Evolutionary conservation across 1,139 yeast species (phyloP).

Genomic region (Suhomyces terraborum): DNA sequence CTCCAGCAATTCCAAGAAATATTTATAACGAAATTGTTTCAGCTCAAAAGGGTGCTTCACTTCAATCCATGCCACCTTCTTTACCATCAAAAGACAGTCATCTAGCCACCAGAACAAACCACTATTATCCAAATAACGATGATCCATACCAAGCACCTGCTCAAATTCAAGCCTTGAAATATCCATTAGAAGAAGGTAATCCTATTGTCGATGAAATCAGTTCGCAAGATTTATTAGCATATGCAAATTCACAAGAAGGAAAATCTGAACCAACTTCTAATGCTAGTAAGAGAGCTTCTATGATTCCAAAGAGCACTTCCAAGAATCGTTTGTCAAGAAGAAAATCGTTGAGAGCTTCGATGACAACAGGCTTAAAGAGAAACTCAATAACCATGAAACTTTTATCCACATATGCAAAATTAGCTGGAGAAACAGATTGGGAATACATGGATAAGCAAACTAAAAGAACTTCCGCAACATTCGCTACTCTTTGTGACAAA

Average conservation of each 20-base stretch:
- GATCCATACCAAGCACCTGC: constrained; percentile 4
- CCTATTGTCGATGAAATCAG: constrained; percentile 30
- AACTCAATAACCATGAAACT: constrained; percentile 71
- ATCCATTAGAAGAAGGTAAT: constrained; percentile 19
- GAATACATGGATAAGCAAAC: constrained; percentile 73
- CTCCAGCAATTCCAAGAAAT: constrained; percentile 46
- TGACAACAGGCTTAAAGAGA: constrained; percentile 55
- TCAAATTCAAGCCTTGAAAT: constrained; percentile 14
- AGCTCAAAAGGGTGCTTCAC: constrained; percentile 36
- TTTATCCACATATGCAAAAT: constrained; percentile 69
- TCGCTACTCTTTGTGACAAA: constrained; percentile 75
- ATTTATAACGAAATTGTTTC: constrained; percentile 49
- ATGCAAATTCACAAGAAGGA: constrained; percentile 27
- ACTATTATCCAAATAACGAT: constrained; percentile 7
- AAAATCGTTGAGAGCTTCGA: constrained; percentile 43
- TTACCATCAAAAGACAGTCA: constrained; percentile 44
- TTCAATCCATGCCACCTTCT: constrained; percentile 40
- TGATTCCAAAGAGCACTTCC: constrained; percentile 31
- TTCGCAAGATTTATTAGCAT: constrained; percentile 29
- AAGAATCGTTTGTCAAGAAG: constrained; percentile 40
- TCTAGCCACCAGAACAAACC: constrained; percentile 12
- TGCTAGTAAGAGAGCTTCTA: constrained; percentile 34
- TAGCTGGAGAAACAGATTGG: constrained; percentile 68
- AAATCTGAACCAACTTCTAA: constrained; percentile 10
- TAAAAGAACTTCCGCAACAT: constrained; percentile 73